Percentiles rank a stretch among this genome's conserved stretches.
Conservation (phyloP, 352 stramenopile genomes). For the Aphanomyces invadans region DNA sequence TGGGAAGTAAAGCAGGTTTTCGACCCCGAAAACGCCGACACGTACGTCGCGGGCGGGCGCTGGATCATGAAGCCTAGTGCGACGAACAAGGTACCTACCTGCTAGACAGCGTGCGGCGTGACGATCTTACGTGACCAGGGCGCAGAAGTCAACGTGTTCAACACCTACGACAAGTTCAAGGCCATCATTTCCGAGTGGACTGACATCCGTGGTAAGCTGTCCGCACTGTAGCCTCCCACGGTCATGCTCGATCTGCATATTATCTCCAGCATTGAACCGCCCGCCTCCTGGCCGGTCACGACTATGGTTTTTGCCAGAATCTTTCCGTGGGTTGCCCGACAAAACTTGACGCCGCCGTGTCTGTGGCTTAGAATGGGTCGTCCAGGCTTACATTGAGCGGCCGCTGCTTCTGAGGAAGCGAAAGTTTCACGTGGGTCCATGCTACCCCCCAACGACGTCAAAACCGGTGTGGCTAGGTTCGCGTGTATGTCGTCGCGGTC, state of each 20-base stretch:
- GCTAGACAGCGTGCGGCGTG: too few species aligned
- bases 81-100: slow-evolving; percentile 41
- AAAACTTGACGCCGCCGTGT: too few species aligned
- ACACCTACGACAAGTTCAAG: slow-evolving; percentile 50
- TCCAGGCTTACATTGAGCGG: slow-evolving; percentile 48
- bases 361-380: slow-evolving; percentile 49
- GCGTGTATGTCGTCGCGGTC: slow-evolving; percentile 51
- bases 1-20: slow-evolving; percentile 46
- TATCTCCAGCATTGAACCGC: too few species aligned
- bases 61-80: slow-evolving; percentile 75
- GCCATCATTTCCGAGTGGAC: slow-evolving; percentile 54
- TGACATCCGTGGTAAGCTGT: slow-evolving; percentile 48
- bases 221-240: too few species aligned
- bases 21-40: slow-evolving; percentile 32
- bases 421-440: slow-evolving; percentile 61
- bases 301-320: too few species aligned
- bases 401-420: slow-evolving; percentile 47
- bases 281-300: too few species aligned
- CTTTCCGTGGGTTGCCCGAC: too few species aligned
- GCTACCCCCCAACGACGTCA: slow-evolving; percentile 12
- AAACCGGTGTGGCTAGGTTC: slow-evolving; percentile 25
- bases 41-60: background rate
- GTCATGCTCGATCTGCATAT: too few species aligned
- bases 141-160: slow-evolving; percentile 55
- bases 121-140: slow-evolving; percentile 24